phyloP scores from a whole-genome alignment of 805 yeast species.

The Metschnikowia picachoensis region DNA sequence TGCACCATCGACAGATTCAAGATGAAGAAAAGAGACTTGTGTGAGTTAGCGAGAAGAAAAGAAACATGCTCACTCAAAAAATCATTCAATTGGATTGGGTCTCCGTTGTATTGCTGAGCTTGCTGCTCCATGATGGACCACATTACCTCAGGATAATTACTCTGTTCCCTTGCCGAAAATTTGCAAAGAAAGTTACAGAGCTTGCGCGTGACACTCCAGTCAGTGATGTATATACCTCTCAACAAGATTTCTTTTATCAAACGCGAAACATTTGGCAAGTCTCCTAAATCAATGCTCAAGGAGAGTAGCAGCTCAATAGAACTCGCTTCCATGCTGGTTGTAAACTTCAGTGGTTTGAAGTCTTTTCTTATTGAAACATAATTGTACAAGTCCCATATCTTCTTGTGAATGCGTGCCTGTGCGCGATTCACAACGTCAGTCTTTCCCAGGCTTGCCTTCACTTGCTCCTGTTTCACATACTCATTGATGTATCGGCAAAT shows the following conservation, averaged over 20 bases:
- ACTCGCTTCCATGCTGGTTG: neutral
- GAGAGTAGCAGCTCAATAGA: conserved; percentile 32
- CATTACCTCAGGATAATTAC: conserved; percentile 30
- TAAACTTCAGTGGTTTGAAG: neutral
- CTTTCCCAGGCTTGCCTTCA: conserved; percentile 1
- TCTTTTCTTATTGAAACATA: conserved; percentile 36
- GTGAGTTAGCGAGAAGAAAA: conserved; percentile 18
- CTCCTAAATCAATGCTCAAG: conserved; percentile 31
- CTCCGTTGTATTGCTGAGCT: conserved; percentile 20
- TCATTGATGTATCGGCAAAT: conserved; percentile 23
- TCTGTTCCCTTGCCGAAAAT: conserved; percentile 21
- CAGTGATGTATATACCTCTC: conserved; percentile 28
- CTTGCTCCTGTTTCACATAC: conserved; percentile 19
- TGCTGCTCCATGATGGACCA: conserved; percentile 36
- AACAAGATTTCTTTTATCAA: conserved; percentile 34
- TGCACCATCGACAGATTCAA: conserved; percentile 30
- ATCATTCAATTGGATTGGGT: conserved; percentile 22
- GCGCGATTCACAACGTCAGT: conserved; percentile 6
- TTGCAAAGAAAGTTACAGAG: conserved; percentile 27
- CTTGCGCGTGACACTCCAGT: conserved; percentile 28
- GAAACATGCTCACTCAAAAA: conserved; percentile 29
- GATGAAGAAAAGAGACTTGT: conserved; percentile 6
- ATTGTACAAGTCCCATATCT: conserved; percentile 32
- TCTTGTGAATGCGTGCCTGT: conserved; percentile 16
- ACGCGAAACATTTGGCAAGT: conserved; percentile 32